Base-by-base conservation (phyloP, 768 basidiomycete species). In the Rhodotorula paludigena region DNA sequence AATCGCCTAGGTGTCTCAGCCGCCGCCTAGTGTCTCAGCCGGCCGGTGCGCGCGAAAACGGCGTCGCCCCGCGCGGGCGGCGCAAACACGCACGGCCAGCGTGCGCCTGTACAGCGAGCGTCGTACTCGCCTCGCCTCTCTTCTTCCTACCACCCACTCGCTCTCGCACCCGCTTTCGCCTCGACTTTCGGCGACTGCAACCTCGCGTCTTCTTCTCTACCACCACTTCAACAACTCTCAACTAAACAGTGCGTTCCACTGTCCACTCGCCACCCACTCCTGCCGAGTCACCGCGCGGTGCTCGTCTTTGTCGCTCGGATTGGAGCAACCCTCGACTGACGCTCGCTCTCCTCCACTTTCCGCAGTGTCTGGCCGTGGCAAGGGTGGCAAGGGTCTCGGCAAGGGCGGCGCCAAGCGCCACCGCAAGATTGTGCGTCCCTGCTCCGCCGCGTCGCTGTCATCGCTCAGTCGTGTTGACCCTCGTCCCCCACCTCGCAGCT, bases 331-430 rank as follows among this genome's bases (percentile, higher is more conserved):
- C 52, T 18, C 52, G 5, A 9, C 10, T 11, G 11, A 9, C 36
- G 18, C 38, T 54, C 9, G 16, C 53, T 25, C 52, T 10, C 25
- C 12, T 20, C 33, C 56, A n/a, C 45, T 30, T 33, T 33, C 28
- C 56, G 39, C 48, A 45, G 49, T 80, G 79, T 80, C 80, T 63
- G 80, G 80, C 68, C 78, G 80, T 74, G 80, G 80, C 76, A 81
- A 81, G 76, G 80, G 76, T 65, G 66, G 73, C 41, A 73, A 80
- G 74, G 80, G 80, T 77, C 78, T 81, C 69, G 80, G 80, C 45
- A 81, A 82, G 76, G 80, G 80, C 60, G 80, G 77, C 62, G 78
- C 78, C 58, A 78, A 77, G 76, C 71, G 78, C 76, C 82, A 82
- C 79, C 75, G 81, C 68, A 82, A 82, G 78, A 81, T 82, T 38